phyloP scores from a whole-genome alignment of 306 rosid species.

The Potentilla sterilis region DNA sequence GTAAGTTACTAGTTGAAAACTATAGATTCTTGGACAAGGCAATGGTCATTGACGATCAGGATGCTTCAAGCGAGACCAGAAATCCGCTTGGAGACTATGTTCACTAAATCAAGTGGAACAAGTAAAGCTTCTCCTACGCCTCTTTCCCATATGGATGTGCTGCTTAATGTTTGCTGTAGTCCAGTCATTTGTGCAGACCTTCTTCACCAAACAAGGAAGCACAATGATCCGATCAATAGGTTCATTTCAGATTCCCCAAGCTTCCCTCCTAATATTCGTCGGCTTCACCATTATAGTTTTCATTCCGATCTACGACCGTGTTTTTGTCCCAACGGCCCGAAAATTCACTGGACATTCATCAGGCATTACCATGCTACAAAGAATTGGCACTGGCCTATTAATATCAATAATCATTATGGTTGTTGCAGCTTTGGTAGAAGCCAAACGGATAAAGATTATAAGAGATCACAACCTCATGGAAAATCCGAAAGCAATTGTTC shows the following conservation, averaged over 20 bases:
- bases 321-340: constrained; percentile 48
- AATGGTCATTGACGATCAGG: constrained; percentile 44
- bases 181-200: constrained; percentile 55
- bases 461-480: constrained; percentile 40
- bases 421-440: constrained; percentile 53
- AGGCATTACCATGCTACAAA: constrained; percentile 67
- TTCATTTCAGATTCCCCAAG: constrained; percentile 54
- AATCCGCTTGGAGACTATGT: constrained; percentile 81
- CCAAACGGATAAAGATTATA: constrained; percentile 49
- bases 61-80: constrained; percentile 38
- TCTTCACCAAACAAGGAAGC: constrained; percentile 62
- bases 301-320: constrained; percentile 46
- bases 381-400: constrained; percentile 64
- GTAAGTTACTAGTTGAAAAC: background rate
- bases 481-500: constrained; percentile 41
- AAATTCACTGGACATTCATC: constrained; percentile 43
- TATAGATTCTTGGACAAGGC: constrained; percentile 71
- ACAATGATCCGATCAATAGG: constrained; percentile 55
- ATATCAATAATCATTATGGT: constrained; percentile 56
- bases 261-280: constrained; percentile 54
- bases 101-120: constrained; percentile 70
- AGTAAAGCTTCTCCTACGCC: constrained; percentile 62
- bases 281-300: constrained; percentile 44
- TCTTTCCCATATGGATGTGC: constrained; percentile 67
- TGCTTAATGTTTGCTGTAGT: constrained; percentile 60